A percentile compares a stretch with the other conserved stretches of the same genome.
Evolutionary conservation across 495 filamentous ascomycete genomes (phyloP).

Genomic region (Aspergillus bridgeri): DNA sequence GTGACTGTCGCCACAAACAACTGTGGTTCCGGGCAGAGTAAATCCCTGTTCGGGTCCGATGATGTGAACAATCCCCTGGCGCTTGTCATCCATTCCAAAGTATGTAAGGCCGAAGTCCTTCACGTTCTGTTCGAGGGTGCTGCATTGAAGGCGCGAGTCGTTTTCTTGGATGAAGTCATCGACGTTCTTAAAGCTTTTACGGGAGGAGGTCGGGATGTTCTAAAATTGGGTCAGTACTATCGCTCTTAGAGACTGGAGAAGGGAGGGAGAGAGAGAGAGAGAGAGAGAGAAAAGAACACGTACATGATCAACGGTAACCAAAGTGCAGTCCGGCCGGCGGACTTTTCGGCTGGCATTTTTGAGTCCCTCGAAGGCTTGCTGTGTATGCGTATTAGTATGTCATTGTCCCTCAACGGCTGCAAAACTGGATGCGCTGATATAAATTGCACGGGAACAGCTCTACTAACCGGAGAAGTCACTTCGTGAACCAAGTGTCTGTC

Average conservation of each 20-base stretch:
- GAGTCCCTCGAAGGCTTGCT: conserved; percentile 97
- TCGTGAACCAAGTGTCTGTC: conserved; percentile 96
- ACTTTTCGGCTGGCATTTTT: conserved; percentile 82
- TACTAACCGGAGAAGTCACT: conserved; percentile 75
- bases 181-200: conserved; percentile 86
- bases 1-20: conserved; percentile 96
- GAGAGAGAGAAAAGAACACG: too few relatives aligned
- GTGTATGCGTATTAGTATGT: conserved; percentile 28
- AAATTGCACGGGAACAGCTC: neutral
- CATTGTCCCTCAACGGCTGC: neutral
- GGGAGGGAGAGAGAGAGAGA: neutral
- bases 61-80: conserved; percentile 97
- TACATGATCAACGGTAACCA: conserved; percentile 97
- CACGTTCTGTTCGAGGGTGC: conserved; percentile 95
- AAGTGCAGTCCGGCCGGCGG: conserved; percentile 90
- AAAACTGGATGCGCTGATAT: neutral
- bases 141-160: conserved; percentile 89
- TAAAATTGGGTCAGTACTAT: conserved; percentile 33
- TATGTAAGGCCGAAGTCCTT: conserved; percentile 96
- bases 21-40: conserved; percentile 93
- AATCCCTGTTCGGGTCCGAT: conserved; percentile 99
- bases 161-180: conserved; percentile 84
- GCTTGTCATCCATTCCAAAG: conserved; percentile 93
- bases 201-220: conserved; percentile 88
- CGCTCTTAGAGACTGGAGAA: neutral